A percentile compares a stretch with the other conserved stretches of the same genome.
Evolutionary conservation across 345 rosid species (phyloP).

Genomic region (Gossypium anomalum): DNA sequence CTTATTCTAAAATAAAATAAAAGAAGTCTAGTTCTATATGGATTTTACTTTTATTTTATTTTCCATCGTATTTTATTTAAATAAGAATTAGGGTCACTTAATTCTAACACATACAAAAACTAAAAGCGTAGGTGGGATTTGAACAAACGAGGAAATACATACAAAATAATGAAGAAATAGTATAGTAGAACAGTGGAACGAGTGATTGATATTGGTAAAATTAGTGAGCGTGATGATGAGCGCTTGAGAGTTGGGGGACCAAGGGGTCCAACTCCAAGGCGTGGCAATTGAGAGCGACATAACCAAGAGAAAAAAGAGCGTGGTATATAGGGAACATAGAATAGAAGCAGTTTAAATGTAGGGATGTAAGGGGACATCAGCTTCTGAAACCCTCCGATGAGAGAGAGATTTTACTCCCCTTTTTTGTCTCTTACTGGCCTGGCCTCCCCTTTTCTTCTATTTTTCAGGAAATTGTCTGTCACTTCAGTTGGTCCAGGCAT

Average conservation of each 20-base stretch:
- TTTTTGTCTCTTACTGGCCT: conserved; percentile 21
- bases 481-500: neutral
- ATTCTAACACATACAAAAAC: no score
- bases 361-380: conserved; percentile 62
- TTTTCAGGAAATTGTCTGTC: neutral
- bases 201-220: neutral
- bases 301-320: conserved; percentile 20
- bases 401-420: neutral
- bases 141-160: neutral
- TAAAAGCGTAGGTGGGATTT: neutral
- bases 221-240: neutral
- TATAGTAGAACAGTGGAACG: neutral
- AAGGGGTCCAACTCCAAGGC: neutral
- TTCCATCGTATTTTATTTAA: no score
- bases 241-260: conserved; percentile 11
- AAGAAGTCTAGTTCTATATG: no score
- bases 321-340: conserved; percentile 43
- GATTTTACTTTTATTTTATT: no score
- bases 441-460: neutral
- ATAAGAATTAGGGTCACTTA: no score
- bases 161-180: neutral
- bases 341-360: conserved; percentile 50
- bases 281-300: conserved; percentile 27
- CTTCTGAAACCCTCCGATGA: conserved; percentile 30
- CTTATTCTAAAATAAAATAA: no score